Evolutionary conservation across 2,329 filamentous ascomycete species (phyloP).

Genomic region (Neopestalotiopsis sp.): DNA sequence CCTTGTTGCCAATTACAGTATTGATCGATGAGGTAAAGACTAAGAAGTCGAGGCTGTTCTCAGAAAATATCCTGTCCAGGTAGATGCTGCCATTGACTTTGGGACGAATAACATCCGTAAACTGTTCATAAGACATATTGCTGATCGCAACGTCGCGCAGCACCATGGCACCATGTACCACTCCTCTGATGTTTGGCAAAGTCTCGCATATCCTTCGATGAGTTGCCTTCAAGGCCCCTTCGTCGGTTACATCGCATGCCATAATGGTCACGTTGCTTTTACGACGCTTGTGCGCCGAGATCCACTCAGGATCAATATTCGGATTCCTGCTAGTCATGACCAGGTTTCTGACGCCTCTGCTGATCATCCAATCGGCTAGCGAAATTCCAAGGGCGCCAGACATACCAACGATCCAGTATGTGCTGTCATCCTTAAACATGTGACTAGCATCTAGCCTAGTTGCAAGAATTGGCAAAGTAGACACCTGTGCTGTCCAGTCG

Average conservation of each 20-base stretch:
- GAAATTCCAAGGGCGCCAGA: conserved; percentile 21
- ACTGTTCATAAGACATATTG: conserved; percentile 27
- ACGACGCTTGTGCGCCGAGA: conserved; percentile 4
- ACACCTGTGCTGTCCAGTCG: conserved; percentile 8
- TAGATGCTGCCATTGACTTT: conserved; percentile 31
- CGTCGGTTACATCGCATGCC: conserved; percentile 23
- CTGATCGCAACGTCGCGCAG: conserved; percentile 26
- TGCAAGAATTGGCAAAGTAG: conserved; percentile 3
- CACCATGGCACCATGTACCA: conserved; percentile 31
- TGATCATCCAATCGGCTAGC: conserved; percentile 27
- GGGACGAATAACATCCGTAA: conserved; percentile 25
- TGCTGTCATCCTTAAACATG: conserved; percentile 23
- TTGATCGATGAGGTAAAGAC: conserved; percentile 45
- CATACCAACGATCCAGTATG: conserved; percentile 27
- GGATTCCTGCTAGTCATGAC: conserved; percentile 26
- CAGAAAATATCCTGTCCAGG: conserved; percentile 30
- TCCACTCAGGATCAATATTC: conserved; percentile 14
- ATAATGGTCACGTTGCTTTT: conserved; percentile 18
- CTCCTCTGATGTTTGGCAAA: conserved; percentile 26
- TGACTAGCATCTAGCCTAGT: conserved; percentile 19
- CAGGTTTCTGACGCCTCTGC: conserved; percentile 20
- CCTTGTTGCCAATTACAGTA: conserved; percentile 48
- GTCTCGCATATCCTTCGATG: conserved; percentile 17
- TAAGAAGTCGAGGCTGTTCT: conserved; percentile 41
- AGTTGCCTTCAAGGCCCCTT: conserved; percentile 14